These are phyloP conservation scores for Phytophthora crassamura DNA, from an alignment of 352 stramenopile genomes.

Conservation along the genomic window DNA sequence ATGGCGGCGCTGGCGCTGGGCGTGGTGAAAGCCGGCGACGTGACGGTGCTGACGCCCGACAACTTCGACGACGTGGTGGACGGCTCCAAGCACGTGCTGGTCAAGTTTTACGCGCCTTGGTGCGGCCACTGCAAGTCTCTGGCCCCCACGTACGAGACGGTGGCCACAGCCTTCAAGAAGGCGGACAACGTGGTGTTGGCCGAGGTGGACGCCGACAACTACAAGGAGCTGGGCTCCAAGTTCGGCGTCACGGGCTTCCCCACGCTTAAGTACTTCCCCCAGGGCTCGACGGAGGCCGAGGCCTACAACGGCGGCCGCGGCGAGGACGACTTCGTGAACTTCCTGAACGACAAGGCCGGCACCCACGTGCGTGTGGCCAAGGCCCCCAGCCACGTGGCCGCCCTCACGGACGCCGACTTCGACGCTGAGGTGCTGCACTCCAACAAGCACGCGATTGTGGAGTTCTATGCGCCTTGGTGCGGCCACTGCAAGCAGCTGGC, in stretches of 20 bases:
- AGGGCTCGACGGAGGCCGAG: constrained; percentile 77
- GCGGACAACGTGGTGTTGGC: constrained; percentile 83
- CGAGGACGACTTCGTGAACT: constrained; percentile 83
- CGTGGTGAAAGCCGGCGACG: constrained; percentile 70
- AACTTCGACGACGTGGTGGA: constrained; percentile 87
- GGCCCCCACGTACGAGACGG: constrained; percentile 80
- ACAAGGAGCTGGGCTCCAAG: constrained; percentile 83
- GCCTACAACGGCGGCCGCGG: constrained; percentile 88
- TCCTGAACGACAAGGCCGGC: constrained; percentile 82
- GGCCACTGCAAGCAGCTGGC: constrained; percentile 94
- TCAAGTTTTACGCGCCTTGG: constrained; percentile 93
- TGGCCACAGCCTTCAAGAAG: constrained; percentile 91
- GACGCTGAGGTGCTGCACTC: constrained; percentile 81
- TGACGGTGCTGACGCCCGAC: constrained; percentile 80
- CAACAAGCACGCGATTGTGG: constrained; percentile 90
- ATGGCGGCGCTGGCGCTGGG: constrained; percentile 53
- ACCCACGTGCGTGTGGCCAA: constrained; percentile 77
- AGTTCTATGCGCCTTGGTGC: constrained; percentile 96
- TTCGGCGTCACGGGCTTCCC: constrained; percentile 93
- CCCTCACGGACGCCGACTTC: constrained; percentile 73
- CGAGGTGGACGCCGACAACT: constrained; percentile 91
- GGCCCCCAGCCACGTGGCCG: constrained; percentile 68
- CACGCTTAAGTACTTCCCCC: constrained; percentile 93
- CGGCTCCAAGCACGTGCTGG: constrained; percentile 84
- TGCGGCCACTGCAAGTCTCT: constrained; percentile 93